Conservation (phyloP, 202 grass and related monocot species). For the Setaria viridis region DNA sequence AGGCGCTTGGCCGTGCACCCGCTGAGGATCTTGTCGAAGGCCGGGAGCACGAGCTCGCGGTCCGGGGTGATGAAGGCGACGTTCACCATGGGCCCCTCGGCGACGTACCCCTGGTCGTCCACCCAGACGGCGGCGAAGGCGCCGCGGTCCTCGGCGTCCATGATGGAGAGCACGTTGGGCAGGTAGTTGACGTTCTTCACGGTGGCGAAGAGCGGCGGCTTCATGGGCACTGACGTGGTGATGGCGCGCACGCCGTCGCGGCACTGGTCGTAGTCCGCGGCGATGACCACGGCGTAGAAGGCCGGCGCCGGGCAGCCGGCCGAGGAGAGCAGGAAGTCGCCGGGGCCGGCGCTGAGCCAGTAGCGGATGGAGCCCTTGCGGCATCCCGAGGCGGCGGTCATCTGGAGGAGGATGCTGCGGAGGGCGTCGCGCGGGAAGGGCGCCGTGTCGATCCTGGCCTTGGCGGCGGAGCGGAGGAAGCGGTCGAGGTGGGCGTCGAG, state of each 20-base stretch:
- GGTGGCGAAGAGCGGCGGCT: constrained; percentile 79
- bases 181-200: constrained; percentile 97
- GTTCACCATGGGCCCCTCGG: constrained; percentile 93
- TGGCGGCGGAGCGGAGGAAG: constrained; percentile 74
- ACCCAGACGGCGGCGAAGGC: constrained; percentile 86
- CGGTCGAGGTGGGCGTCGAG: constrained; percentile 84
- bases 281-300: constrained; percentile 84
- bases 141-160: constrained; percentile 90
- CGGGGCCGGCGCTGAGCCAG: constrained; percentile 75
- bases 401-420: constrained; percentile 69
- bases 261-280: constrained; percentile 64
- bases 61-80: constrained; percentile 73
- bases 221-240: constrained; percentile 80
- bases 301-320: constrained; percentile 51
- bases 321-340: constrained; percentile 81
- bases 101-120: constrained; percentile 62
- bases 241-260: constrained; percentile 72
- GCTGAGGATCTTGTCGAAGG: constrained; percentile 74
- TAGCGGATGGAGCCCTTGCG: constrained; percentile 79
- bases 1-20: constrained; percentile 80
- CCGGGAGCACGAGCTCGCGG: constrained; percentile 71
- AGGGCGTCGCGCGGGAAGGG: constrained; percentile 64
- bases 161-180: constrained; percentile 81
- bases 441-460: constrained; percentile 56
- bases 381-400: constrained; percentile 77